A percentile compares a stretch with the other conserved stretches of the same genome.
phyloP scores from a whole-genome alignment of 1,284 basidiomycete genomes.

The Boletus sp. region DNA sequence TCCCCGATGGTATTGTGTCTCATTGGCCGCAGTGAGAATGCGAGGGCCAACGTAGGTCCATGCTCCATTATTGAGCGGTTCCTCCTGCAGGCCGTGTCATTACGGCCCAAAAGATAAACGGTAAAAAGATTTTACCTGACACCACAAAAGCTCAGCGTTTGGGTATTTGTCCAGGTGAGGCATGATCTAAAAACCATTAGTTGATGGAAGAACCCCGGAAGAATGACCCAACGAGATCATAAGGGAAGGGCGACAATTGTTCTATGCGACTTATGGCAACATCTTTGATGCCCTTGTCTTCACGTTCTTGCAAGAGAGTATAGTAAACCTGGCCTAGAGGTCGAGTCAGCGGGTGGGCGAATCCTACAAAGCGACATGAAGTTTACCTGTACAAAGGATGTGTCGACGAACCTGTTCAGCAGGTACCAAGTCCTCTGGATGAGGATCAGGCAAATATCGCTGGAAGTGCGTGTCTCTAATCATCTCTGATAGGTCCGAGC shows the following conservation, averaged over 20 bases:
- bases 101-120: neutral
- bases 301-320: slow-evolving; percentile 83
- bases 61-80: slow-evolving; percentile 90
- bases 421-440: slow-evolving; percentile 65
- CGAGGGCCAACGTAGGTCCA: slow-evolving; percentile 93
- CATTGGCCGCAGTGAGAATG: slow-evolving; percentile 76
- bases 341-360: slow-evolving; percentile 8
- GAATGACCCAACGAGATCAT: slow-evolving; percentile 66
- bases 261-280: slow-evolving; percentile 93
- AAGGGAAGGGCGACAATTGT: slow-evolving; percentile 94
- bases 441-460: slow-evolving; percentile 86
- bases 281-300: slow-evolving; percentile 86
- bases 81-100: slow-evolving; percentile 46
- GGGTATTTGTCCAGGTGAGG: slow-evolving; percentile 94
- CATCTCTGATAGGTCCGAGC: slow-evolving; percentile 87
- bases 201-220: neutral
- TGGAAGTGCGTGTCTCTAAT: slow-evolving; percentile 86
- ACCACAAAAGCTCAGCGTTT: slow-evolving; percentile 90
- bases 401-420: slow-evolving; percentile 90
- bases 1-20: slow-evolving; percentile 87
- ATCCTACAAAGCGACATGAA: neutral
- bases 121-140: slow-evolving; percentile 53
- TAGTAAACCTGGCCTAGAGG: slow-evolving; percentile 87
- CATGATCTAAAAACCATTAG: slow-evolving; percentile 51
- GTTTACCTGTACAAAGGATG: slow-evolving; percentile 77